A percentile compares a stretch with the other conserved stretches of the same genome.
Conservation (phyloP, 768 basidiomycete species). For the Strobilomyces confusus region DNA sequence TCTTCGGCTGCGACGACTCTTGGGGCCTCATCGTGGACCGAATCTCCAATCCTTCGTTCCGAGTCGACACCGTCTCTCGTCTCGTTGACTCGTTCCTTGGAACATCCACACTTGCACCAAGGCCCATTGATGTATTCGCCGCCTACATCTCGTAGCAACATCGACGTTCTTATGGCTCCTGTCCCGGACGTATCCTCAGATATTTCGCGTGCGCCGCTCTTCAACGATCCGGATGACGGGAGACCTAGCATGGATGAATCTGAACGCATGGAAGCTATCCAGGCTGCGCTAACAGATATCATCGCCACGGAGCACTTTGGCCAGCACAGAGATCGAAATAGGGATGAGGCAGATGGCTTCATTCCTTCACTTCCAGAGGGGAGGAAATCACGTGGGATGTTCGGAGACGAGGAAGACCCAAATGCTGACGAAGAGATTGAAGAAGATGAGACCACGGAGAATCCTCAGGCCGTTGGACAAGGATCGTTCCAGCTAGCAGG, state of each 20-base stretch:
- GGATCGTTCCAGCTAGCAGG: constrained; percentile 71
- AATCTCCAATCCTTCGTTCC: constrained; percentile 27
- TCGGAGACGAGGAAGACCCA: constrained; percentile 37
- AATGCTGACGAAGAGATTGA: constrained; percentile 44
- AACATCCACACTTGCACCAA: constrained; percentile 18
- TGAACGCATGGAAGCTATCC: constrained; percentile 91
- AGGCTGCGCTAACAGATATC: constrained; percentile 93
- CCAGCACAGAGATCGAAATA: constrained; percentile 13
- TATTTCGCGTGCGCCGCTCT: constrained; percentile 67
- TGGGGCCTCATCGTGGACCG: constrained; percentile 6
- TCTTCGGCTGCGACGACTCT: constrained; percentile 4
- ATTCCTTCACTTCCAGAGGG: constrained; percentile 5
- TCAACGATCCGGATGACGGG: constrained; percentile 72
- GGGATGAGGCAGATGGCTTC: constrained; percentile 9
- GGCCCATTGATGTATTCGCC: constrained; percentile 14
- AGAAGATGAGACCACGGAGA: constrained; percentile 32
- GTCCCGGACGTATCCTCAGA: constrained; percentile 48
- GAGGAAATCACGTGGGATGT: constrained; percentile 29
- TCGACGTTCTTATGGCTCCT: constrained; percentile 83
- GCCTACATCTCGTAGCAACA: constrained; percentile 41
- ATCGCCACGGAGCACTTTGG: constrained; percentile 71
- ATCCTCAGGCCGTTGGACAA: constrained; percentile 32
- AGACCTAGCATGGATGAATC: constrained; percentile 57
- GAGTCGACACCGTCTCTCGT: constrained; percentile 36
- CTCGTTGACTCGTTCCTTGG: constrained; percentile 9